Conservation (phyloP, 257 asterid species). For the Solanum tarapatanum region DNA sequence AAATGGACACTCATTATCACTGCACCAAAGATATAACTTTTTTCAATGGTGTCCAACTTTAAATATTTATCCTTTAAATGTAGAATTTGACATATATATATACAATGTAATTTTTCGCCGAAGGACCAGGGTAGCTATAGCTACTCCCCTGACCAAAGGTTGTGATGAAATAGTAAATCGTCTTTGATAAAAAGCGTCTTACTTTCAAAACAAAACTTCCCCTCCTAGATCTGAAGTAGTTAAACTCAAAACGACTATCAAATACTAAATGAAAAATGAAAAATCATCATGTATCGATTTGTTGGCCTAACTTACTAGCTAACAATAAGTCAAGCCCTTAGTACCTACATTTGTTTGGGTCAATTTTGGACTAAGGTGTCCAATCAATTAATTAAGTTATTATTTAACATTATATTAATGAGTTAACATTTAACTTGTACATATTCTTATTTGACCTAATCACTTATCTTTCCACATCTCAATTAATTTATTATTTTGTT, state of each 20-base stretch:
- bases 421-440: neutral
- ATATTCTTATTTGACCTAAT: neutral
- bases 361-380: neutral
- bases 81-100: no score
- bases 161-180: fast-evolving
- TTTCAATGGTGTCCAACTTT: no score
- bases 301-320: neutral
- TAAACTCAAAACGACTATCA: neutral
- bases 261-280: neutral
- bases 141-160: neutral
- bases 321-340: neutral
- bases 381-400: neutral
- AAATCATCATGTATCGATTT: neutral
- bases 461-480: neutral
- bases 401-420: neutral
- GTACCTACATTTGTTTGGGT: neutral
- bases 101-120: no score
- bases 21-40: no score
- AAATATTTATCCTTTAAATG: no score
- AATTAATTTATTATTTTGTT: neutral
- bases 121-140: no score
- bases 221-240: fast-evolving
- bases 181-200: fast-evolving
- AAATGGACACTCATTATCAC: no score
- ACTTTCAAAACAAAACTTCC: fast-evolving